Evolutionary conservation across 768 basidiomycete species (phyloP).

Genomic region (Lyophyllum decastes): DNA sequence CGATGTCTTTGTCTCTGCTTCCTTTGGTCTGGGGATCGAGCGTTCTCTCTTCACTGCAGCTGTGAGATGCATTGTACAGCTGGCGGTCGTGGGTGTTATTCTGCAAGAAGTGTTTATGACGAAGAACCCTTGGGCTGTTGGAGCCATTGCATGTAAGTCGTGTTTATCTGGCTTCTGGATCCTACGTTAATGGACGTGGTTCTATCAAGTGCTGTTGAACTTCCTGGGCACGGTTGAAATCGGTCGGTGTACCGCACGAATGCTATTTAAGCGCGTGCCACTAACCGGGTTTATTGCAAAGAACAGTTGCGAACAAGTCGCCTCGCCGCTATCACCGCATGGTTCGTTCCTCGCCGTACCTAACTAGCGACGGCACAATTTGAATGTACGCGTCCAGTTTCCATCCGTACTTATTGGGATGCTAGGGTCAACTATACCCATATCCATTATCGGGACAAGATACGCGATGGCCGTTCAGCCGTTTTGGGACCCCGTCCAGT

Average conservation of each 20-base stretch:
- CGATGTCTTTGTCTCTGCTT: slow-evolving; percentile 64
- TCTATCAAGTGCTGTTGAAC: slow-evolving; percentile 61
- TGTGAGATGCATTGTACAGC: slow-evolving; percentile 74
- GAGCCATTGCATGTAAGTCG: slow-evolving; percentile 69
- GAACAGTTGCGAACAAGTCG: slow-evolving; percentile 76
- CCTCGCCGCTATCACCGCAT: slow-evolving; percentile 72
- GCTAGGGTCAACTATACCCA: slow-evolving; percentile 76
- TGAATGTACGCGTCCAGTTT: slow-evolving; percentile 47
- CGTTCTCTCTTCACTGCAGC: slow-evolving; percentile 69
- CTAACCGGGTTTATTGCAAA: not conserved
- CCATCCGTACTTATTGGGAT: slow-evolving; percentile 65
- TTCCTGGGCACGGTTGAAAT: slow-evolving; percentile 77
- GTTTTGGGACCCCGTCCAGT: slow-evolving; percentile 86
- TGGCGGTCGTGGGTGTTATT: slow-evolving; percentile 70
- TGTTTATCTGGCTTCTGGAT: not conserved
- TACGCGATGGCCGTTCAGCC: slow-evolving; percentile 77
- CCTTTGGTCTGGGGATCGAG: slow-evolving; percentile 70
- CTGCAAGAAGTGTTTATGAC: slow-evolving; percentile 77
- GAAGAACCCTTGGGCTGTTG: slow-evolving; percentile 73
- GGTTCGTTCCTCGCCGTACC: slow-evolving; percentile 41
- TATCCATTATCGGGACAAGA: slow-evolving; percentile 72
- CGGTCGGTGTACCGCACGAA: slow-evolving; percentile 46
- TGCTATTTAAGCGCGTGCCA: not conserved
- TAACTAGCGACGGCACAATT: not conserved
- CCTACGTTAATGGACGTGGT: not conserved